phyloP scores from a whole-genome alignment of 108 stramenopile species.

The Cyclotella cryptica region DNA sequence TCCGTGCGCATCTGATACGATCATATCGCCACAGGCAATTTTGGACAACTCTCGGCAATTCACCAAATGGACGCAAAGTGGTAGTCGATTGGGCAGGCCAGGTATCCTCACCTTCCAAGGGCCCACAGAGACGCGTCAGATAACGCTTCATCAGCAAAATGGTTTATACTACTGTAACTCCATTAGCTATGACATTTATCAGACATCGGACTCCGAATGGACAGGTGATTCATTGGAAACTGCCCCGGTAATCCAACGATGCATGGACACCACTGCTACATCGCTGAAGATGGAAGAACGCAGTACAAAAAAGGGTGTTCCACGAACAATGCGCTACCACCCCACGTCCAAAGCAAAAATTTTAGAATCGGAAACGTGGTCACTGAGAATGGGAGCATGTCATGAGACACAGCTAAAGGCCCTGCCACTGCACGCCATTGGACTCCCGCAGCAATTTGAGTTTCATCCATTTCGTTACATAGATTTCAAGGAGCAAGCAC shows the following conservation, averaged over 20 bases:
- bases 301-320: not conserved
- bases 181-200: no score
- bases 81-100: not conserved
- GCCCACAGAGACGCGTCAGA: no score
- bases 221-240: no score
- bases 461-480: not conserved
- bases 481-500: no score
- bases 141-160: not conserved
- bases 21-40: slow-evolving; percentile 9
- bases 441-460: not conserved
- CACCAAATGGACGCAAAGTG: not conserved
- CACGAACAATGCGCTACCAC: not conserved
- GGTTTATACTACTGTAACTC: not conserved
- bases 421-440: not conserved
- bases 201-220: no score
- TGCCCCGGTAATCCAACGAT: no score
- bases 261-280: not conserved
- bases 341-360: not conserved
- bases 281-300: not conserved
- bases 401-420: not conserved
- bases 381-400: not conserved
- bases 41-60: not conserved
- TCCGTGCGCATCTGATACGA: slow-evolving; percentile 4
- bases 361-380: not conserved
- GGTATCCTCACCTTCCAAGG: no score